phyloP scores from a whole-genome alignment of 768 basidiomycete genomes.

The Pulveroboletus sp. region DNA sequence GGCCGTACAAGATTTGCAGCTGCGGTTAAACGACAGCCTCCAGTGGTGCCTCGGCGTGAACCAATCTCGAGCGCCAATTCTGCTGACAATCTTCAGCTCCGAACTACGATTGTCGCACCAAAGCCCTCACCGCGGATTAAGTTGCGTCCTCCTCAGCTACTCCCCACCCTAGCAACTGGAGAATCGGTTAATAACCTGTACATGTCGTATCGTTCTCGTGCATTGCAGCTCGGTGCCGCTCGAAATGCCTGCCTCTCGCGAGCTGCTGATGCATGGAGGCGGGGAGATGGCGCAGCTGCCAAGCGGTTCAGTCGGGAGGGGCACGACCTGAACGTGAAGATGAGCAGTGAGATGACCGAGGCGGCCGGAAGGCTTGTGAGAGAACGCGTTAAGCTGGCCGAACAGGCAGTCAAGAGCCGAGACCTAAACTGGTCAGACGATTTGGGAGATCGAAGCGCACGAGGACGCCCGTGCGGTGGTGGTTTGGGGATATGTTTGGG shows the following conservation, averaged over 20 bases:
- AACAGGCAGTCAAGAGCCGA: constrained; percentile 69
- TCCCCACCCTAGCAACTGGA: constrained; percentile 90
- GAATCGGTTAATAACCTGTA: constrained; percentile 77
- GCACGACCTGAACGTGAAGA: constrained; percentile 88
- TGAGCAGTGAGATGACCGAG: constrained; percentile 80
- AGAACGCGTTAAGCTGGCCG: constrained; percentile 73
- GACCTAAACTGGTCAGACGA: constrained; percentile 84
- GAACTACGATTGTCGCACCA: constrained; percentile 71
- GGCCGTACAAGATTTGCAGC: constrained; percentile 87
- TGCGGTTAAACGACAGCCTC: constrained; percentile 72
- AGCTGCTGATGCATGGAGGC: constrained; percentile 94
- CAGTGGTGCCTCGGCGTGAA: constrained; percentile 50
- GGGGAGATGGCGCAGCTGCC: constrained; percentile 93
- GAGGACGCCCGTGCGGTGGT: constrained; percentile 76
- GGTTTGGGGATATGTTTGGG: constrained; percentile 87
- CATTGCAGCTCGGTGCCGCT: constrained; percentile 89
- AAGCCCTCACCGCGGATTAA: constrained; percentile 83
- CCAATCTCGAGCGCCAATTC: constrained; percentile 48
- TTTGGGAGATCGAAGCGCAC: constrained; percentile 66
- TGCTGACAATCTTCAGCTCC: constrained; percentile 62
- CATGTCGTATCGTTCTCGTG: constrained; percentile 84
- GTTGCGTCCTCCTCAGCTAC: constrained; percentile 73
- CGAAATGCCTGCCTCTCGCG: constrained; percentile 92
- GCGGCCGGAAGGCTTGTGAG: constrained; percentile 84
- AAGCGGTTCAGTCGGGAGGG: constrained; percentile 94